These are phyloP conservation scores for Umbelopsis vinacea DNA, from an alignment of 192 early-diverging fungal species.

Conservation along the genomic window DNA sequence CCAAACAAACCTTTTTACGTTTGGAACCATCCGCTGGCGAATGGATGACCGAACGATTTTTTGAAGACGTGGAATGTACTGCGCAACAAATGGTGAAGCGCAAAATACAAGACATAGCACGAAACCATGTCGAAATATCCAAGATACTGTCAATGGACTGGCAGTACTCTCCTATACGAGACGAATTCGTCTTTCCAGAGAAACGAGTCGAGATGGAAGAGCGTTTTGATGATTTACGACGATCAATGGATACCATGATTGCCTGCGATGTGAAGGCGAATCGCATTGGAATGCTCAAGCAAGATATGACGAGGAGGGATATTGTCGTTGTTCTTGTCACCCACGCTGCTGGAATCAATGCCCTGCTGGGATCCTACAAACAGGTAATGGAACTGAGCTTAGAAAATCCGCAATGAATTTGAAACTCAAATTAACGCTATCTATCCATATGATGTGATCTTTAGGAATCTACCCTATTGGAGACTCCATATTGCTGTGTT, in stretches of 20 bases:
- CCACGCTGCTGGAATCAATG: conserved; percentile 41
- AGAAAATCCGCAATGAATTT: not conserved
- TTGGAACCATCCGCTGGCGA: conserved; percentile 42
- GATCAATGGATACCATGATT: not conserved
- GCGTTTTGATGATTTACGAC: conserved; percentile 30
- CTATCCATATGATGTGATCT: not conserved
- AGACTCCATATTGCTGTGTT: conserved; percentile 25
- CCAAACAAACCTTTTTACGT: conserved; percentile 21
- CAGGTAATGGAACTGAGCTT: not conserved
- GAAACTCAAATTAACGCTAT: not conserved
- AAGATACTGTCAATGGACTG: conserved; percentile 21
- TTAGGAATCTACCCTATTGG: conserved; percentile 19
- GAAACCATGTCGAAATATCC: conserved; percentile 24
- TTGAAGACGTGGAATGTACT: conserved; percentile 34
- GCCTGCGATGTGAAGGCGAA: not conserved
- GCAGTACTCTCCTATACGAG: conserved; percentile 10
- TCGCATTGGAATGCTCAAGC: conserved; percentile 15
- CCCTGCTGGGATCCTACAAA: conserved; percentile 33
- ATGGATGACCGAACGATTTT: conserved; percentile 45
- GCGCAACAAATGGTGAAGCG: conserved; percentile 28
- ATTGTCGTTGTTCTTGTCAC: conserved; percentile 34
- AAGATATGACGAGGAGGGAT: conserved; percentile 21
- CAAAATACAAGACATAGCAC: conserved; percentile 33
- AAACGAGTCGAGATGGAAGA: conserved; percentile 32
- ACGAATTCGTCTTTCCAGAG: conserved; percentile 41